Conservation (phyloP, 306 rosid species). For the Dryas octopetala region DNA sequence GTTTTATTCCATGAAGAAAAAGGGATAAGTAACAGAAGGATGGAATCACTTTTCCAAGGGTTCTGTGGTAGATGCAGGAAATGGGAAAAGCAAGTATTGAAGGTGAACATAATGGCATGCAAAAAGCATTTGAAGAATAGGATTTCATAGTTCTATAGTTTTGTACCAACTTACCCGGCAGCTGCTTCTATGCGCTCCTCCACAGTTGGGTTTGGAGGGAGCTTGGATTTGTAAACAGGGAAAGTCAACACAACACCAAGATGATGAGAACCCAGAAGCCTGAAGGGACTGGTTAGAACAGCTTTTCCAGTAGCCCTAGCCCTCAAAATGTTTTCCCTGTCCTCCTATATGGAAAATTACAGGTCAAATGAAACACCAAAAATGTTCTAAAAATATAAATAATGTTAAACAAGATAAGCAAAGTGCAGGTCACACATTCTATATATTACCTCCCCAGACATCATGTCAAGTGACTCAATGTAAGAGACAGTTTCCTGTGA, state of each 20-base stretch:
- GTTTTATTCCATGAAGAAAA: no score
- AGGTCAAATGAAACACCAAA: conserved; percentile 12
- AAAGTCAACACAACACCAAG: conserved; percentile 98
- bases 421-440: not conserved
- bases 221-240: conserved; percentile 93
- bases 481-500: conserved; percentile 87
- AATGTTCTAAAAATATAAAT: not conserved
- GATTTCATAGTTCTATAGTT: not conserved
- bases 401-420: conserved; percentile 15
- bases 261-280: conserved; percentile 87
- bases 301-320: conserved; percentile 98
- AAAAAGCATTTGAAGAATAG: not conserved
- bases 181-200: conserved; percentile 73
- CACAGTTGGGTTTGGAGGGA: conserved; percentile 61
- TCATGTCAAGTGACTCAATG: conserved; percentile 93
- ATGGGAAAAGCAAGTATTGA: not conserved
- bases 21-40: no score
- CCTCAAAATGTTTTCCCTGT: conserved; percentile 90
- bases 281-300: conserved; percentile 92
- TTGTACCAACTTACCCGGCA: conserved; percentile 66
- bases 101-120: not conserved
- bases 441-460: conserved; percentile 91
- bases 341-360: conserved; percentile 64
- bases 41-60: no score
- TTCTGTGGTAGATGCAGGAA: not conserved